Evolutionary conservation across 1,284 basidiomycete species (phyloP).

Genomic region (Cystobasidium slooffiae): DNA sequence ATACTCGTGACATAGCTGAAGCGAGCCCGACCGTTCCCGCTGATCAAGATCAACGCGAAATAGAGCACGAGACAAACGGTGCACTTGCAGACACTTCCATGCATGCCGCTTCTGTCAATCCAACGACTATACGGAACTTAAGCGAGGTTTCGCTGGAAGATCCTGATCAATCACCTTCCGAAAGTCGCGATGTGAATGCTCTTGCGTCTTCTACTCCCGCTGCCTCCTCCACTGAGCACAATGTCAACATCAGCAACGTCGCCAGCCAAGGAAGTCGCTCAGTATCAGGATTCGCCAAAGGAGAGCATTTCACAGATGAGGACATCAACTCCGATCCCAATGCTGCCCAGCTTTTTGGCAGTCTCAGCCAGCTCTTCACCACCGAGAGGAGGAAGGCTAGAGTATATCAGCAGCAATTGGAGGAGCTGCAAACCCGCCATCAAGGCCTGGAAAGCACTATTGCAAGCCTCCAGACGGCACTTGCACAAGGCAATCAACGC

Average conservation of each 20-base stretch:
- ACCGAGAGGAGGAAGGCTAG: slow-evolving; percentile 28
- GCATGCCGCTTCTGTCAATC: too few species aligned
- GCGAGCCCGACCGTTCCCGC: too few species aligned
- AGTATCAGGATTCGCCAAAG: slow-evolving; percentile 21
- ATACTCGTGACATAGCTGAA: too few species aligned
- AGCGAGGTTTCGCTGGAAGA: too few species aligned
- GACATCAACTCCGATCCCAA: slow-evolving; percentile 39
- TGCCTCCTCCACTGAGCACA: background rate
- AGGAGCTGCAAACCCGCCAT: slow-evolving; percentile 3
- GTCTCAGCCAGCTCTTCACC: slow-evolving; percentile 33
- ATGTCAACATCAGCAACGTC: too few species aligned
- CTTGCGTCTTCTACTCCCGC: slow-evolving; percentile 1
- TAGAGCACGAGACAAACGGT: too few species aligned
- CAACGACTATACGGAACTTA: too few species aligned
- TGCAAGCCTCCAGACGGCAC: background rate
- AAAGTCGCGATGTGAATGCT: background rate
- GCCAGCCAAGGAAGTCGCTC: background rate
- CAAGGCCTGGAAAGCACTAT: slow-evolving; percentile 6
- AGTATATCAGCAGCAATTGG: slow-evolving; percentile 15
- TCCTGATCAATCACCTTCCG: too few species aligned
- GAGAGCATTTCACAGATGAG: slow-evolving; percentile 29
- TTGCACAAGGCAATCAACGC: background rate
- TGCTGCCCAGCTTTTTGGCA: slow-evolving; percentile 42
- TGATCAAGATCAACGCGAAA: too few species aligned
- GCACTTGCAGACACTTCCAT: too few species aligned